Percentiles rank a stretch among this genome's conserved stretches.
These are phyloP conservation scores for Botrytis deweyae DNA, from an alignment of 2,329 filamentous ascomycete genomes.

Conservation along the genomic window DNA sequence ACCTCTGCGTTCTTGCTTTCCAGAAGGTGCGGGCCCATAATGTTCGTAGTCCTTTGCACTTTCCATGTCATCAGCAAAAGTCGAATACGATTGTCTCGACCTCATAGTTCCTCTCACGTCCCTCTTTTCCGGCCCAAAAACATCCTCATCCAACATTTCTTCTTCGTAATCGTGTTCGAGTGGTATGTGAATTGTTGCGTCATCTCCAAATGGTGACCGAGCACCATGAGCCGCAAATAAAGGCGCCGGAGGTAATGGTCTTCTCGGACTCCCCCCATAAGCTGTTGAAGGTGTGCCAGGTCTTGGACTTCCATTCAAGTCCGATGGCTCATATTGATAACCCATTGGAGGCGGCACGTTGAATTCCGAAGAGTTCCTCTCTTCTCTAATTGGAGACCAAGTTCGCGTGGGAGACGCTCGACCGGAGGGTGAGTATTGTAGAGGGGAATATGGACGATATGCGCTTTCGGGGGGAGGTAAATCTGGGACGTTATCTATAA, in stretches of 20 bases:
- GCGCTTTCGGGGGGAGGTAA: conserved; percentile 64
- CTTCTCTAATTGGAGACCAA: conserved; percentile 54
- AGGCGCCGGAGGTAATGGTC: conserved; percentile 85
- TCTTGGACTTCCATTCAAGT: conserved; percentile 84
- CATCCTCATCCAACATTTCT: conserved; percentile 57
- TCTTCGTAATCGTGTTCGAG: conserved; percentile 52
- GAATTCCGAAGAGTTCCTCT: conserved; percentile 56
- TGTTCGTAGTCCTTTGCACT: conserved; percentile 62
- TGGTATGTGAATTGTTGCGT: conserved; percentile 71
- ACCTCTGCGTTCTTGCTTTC: conserved; percentile 83
- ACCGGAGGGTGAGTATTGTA: conserved; percentile 49
- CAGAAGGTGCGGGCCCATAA: conserved; percentile 84
- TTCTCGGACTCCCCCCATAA: conserved; percentile 83
- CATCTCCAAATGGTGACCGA: conserved; percentile 56
- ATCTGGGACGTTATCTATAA: conserved; percentile 57
- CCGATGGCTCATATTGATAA: conserved; percentile 78
- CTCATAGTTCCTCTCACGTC: conserved; percentile 27
- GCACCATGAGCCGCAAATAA: conserved; percentile 64
- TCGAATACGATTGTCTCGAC: conserved; percentile 43
- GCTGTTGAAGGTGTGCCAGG: conserved; percentile 87
- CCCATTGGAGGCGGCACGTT: conserved; percentile 64
- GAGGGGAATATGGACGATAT: conserved; percentile 48
- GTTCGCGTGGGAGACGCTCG: conserved; percentile 55
- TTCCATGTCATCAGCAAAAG: conserved; percentile 42
- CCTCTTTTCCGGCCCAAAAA: conserved; percentile 61